Evolutionary conservation across 257 asterid species (phyloP).

Genomic region (Rubia yunnanensis): DNA sequence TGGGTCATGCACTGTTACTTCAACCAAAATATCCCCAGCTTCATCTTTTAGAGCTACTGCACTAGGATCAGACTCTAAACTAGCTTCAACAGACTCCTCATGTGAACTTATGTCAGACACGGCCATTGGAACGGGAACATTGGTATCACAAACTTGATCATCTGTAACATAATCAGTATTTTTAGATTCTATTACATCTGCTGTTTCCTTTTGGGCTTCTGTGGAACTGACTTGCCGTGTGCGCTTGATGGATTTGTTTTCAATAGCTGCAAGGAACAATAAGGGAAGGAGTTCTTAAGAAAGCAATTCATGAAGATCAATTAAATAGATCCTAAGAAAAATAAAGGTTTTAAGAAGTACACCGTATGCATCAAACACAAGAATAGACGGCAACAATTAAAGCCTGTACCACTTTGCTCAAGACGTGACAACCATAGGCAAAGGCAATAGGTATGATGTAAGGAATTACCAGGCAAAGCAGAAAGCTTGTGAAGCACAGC

Average conservation of each 20-base stretch:
- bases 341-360: background rate
- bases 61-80: slow-evolving; percentile 29
- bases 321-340: background rate
- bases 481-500: slow-evolving; percentile 77
- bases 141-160: slow-evolving; percentile 16
- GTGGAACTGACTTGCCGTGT: slow-evolving; percentile 27
- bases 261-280: slow-evolving; percentile 31
- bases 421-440: background rate
- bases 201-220: slow-evolving; percentile 25
- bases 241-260: slow-evolving; percentile 35
- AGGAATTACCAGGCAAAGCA: slow-evolving; percentile 50
- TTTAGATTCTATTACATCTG: slow-evolving; percentile 36
- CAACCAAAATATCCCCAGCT: slow-evolving; percentile 19
- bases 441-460: background rate
- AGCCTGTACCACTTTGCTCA: background rate
- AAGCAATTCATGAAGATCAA: background rate
- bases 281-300: background rate
- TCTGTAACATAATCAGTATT: slow-evolving; percentile 14
- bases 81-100: slow-evolving; percentile 32
- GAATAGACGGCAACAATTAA: background rate
- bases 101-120: slow-evolving; percentile 25
- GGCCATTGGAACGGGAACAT: slow-evolving; percentile 32
- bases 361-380: background rate
- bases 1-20: background rate
- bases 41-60: slow-evolving; percentile 25